phyloP scores from a whole-genome alignment of 1,139 yeast genomes.

The Scheffersomyces illinoinensis region DNA sequence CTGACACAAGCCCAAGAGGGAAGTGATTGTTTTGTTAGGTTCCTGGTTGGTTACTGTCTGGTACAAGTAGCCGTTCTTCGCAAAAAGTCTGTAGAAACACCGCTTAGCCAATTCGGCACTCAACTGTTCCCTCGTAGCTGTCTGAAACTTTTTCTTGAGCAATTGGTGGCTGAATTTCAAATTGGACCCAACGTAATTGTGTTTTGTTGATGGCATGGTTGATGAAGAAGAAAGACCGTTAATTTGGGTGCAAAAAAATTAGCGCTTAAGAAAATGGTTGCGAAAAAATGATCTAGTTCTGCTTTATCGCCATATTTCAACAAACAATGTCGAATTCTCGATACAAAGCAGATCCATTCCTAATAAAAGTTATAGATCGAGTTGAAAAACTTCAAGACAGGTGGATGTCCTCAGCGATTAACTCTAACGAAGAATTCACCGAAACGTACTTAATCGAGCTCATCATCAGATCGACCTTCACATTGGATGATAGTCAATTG shows the following conservation, averaged over 20 bases:
- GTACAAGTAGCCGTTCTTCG: neutral
- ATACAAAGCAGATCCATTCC: neutral
- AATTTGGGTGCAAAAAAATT: neutral
- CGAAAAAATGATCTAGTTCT: neutral
- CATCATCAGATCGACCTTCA: constrained; percentile 12
- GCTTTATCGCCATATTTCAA: neutral
- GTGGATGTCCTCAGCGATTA: neutral
- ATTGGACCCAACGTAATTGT: constrained; percentile 12
- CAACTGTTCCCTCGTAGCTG: neutral
- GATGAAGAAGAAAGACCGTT: neutral
- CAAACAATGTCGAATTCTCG: neutral
- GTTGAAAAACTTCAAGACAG: neutral
- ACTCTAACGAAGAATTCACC: neutral
- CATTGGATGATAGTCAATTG: constrained; percentile 14
- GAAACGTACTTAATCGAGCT: constrained; percentile 18
- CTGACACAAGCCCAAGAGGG: neutral
- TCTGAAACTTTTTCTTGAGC: neutral
- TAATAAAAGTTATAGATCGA: neutral
- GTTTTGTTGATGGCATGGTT: neutral
- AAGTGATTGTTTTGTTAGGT: neutral
- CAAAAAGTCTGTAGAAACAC: neutral
- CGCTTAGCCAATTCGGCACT: neutral
- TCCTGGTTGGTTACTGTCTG: neutral
- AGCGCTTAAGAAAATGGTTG: neutral
- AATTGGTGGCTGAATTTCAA: constrained; percentile 11